A percentile compares a stretch with the other conserved stretches of the same genome.
Conservation (phyloP, 768 basidiomycete species). For the Dacryopinax spathularia region DNA sequence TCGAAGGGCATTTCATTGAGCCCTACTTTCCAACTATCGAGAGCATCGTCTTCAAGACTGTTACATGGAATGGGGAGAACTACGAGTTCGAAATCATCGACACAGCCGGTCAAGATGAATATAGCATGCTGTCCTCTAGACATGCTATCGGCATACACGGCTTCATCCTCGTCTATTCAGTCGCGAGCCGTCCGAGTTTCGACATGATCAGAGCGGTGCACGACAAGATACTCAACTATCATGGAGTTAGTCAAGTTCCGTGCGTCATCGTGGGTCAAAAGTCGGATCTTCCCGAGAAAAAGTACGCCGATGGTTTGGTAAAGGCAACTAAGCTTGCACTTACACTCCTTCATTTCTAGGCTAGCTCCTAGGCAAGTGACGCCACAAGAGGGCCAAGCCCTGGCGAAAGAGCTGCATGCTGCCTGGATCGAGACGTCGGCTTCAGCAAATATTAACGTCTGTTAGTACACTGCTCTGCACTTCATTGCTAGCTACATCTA, state of each 20-base stretch:
- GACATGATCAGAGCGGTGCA: constrained; percentile 89
- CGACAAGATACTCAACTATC: constrained; percentile 84
- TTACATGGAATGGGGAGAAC: constrained; percentile 76
- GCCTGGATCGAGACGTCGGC: constrained; percentile 84
- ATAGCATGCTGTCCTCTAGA: constrained; percentile 81
- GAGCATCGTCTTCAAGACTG: constrained; percentile 67
- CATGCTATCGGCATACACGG: constrained; percentile 96
- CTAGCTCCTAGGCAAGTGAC: constrained; percentile 50
- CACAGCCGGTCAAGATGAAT: constrained; percentile 97
- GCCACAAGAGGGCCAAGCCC: constrained; percentile 52
- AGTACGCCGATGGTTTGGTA: constrained; percentile 38
- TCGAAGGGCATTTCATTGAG: constrained; percentile 83
- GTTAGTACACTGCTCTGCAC: constrained; percentile 37
- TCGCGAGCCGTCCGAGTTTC: constrained; percentile 77
- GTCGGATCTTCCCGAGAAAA: constrained; percentile 53
- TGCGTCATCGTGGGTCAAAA: constrained; percentile 93
- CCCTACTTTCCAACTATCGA: constrained; percentile 95
- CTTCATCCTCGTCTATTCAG: constrained; percentile 91
- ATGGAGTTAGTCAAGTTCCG: constrained; percentile 68
- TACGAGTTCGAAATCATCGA: constrained; percentile 97
- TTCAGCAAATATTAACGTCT: constrained; percentile 71
- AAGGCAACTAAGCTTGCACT: background rate
- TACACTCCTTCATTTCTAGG: constrained; percentile 11
- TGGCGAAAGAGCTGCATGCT: constrained; percentile 57
- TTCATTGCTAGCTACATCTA: constrained; percentile 4